A percentile compares a stretch with the other conserved stretches of the same genome.
These are phyloP conservation scores for Casuarina glauca DNA, from an alignment of 306 rosid species.

Conservation along the genomic window DNA sequence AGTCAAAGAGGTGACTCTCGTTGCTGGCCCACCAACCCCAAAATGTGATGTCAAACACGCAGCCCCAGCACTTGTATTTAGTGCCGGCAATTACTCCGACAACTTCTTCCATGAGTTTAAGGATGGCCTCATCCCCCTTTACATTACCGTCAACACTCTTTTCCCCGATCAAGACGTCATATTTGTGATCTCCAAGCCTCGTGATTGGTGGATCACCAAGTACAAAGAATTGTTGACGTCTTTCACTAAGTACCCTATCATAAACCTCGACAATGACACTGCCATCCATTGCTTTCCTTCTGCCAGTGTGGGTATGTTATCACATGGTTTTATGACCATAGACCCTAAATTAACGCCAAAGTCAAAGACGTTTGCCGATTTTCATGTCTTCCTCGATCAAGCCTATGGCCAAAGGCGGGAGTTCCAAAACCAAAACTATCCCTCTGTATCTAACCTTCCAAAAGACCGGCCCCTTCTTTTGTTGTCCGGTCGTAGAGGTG, in stretches of 20 bases:
- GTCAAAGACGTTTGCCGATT: conserved; percentile 10
- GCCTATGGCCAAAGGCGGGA: conserved; percentile 19
- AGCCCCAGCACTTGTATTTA: conserved; percentile 38
- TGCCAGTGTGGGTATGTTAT: conserved; percentile 41
- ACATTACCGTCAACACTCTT: conserved; percentile 33
- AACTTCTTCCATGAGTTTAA: conserved; percentile 57
- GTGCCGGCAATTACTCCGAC: conserved; percentile 43
- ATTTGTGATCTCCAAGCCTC: conserved; percentile 40
- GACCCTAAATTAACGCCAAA: conserved; percentile 5
- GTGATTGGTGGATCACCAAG: conserved; percentile 48
- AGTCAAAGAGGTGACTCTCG: conserved; percentile 34
- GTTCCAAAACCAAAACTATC: not conserved
- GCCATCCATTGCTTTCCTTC: conserved; percentile 48
- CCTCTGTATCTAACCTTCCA: not conserved
- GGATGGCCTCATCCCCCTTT: conserved; percentile 49
- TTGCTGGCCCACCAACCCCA: conserved; percentile 39
- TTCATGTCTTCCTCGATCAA: conserved; percentile 34
- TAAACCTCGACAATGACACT: conserved; percentile 43
- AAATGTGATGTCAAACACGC: conserved; percentile 34
- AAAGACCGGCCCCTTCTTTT: conserved; percentile 15
- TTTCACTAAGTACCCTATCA: conserved; percentile 38
- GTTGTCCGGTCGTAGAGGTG: conserved; percentile 7
- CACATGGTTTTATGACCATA: conserved; percentile 45
- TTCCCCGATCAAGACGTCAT: conserved; percentile 12
- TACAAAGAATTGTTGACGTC: conserved; percentile 21